Base-by-base conservation (phyloP, 768 basidiomycete genomes). In the Goffeauzyma gilvescens region DNA sequence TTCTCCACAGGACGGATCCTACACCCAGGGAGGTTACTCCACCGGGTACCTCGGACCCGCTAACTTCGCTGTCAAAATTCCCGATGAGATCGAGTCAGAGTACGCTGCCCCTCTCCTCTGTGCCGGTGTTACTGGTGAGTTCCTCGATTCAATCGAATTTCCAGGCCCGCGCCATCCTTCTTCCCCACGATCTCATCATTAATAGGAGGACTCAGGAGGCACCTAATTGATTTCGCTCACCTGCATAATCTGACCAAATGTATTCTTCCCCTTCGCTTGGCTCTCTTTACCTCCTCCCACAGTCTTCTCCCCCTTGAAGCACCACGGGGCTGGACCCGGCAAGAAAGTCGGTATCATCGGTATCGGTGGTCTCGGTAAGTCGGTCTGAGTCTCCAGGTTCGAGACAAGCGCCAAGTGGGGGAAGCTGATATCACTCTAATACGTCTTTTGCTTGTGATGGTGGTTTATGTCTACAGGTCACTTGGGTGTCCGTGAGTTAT, bases 31-130 rank as follows among this genome's bases (percentile, higher is more conserved):
- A 10, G 60, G 60, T 24, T 61, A 59, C 42, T n/a, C n/a, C n/a
- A n/a, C n/a, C n/a, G n/a, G n/a, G n/a, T n/a, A n/a, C n/a, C n/a
- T n/a, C n/a, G n/a, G n/a, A n/a, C n/a, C n/a, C n/a, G n/a, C n/a
- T n/a, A n/a, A 50, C 31, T 65, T 62, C 48, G 65, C 63, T n/a
- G 60, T 66, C 46, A 44, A 55, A 32, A 59, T 67, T 41, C 66
- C 66, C 27, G 60, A 66, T 7, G 53, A 27, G 1, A 41, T 67
- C 41, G 46, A 52, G 24, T 52, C 57, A 12, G 60, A 62, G 39
- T 44, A 52, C 6, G 55, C 59, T 3, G 63, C 63, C 4, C 64
- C 65, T 15, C 47, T 65, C 30, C 43, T 63, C 28, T 66, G 65
- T 45, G 65, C 63, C 14, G 66, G 66, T 34, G 47, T 62, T 7